A percentile compares a stretch with the other conserved stretches of the same genome.
Evolutionary conservation across 2,329 filamentous ascomycete genomes (phyloP).

Genomic region (Taxawa tesnikishii): DNA sequence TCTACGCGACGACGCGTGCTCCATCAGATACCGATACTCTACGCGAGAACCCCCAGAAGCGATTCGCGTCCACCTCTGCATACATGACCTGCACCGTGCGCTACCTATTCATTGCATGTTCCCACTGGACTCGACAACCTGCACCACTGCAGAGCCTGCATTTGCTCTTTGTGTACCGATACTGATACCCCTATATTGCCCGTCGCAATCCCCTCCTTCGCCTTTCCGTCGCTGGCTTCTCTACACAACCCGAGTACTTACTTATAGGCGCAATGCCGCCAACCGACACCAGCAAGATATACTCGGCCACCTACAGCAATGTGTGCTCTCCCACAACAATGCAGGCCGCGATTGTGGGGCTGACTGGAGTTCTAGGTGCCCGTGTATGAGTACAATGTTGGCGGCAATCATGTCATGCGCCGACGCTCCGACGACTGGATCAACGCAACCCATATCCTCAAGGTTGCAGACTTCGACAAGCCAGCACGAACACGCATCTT

Average conservation of each 20-base stretch:
- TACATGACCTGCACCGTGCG: background rate
- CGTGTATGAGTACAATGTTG: conserved; percentile 87
- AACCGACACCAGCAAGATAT: conserved; percentile 34
- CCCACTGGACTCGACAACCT: background rate
- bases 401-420: conserved; percentile 89
- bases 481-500: conserved; percentile 88
- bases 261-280: conserved; percentile 8
- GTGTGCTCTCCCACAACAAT: conserved; percentile 19
- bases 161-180: background rate
- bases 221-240: background rate
- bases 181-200: too few species aligned
- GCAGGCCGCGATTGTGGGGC: conserved; percentile 5
- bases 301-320: conserved; percentile 55
- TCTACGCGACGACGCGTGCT: too few species aligned
- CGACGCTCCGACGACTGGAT: conserved; percentile 91
- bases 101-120: background rate
- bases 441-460: conserved; percentile 98
- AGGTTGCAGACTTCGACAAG: conserved; percentile 95
- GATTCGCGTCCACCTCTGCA: too few species aligned
- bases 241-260: background rate
- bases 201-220: conserved; percentile 1
- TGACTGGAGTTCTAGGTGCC: conserved; percentile 70
- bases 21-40: too few species aligned
- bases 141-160: background rate
- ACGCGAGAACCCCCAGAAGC: too few species aligned